Evolutionary conservation across 108 stramenopile species (phyloP).

Genomic region (Licmophora abbreviata): DNA sequence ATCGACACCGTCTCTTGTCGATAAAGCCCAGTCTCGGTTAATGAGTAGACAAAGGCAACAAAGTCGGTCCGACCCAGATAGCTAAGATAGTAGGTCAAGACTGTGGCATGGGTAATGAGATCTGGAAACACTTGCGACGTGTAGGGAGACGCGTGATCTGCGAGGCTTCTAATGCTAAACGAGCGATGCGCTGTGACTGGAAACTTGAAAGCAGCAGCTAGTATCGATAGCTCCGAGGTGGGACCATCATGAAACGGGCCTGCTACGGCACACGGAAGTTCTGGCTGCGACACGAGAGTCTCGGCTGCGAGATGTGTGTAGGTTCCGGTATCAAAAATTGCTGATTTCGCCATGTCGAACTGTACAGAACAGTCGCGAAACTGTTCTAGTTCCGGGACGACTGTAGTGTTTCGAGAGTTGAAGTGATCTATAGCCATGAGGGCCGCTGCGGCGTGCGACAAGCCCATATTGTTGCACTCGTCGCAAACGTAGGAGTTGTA

Average conservation of each 20-base stretch:
- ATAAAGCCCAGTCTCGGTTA: too few relatives aligned
- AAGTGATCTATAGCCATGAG: slow-evolving; percentile 10
- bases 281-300: too few relatives aligned
- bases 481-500: too few relatives aligned
- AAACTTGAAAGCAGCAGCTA: neutral
- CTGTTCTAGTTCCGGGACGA: slow-evolving; percentile 7
- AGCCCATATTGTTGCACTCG: neutral
- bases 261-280: neutral
- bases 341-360: too few relatives aligned
- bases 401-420: slow-evolving; percentile 2
- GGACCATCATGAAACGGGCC: neutral
- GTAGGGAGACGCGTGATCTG: neutral
- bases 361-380: neutral
- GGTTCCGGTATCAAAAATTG: too few relatives aligned
- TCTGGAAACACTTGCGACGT: neutral
- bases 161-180: neutral
- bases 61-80: neutral
- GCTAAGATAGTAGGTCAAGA: neutral
- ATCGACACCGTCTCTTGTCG: too few relatives aligned
- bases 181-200: neutral
- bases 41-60: neutral
- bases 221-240: neutral
- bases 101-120: neutral
- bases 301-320: too few relatives aligned
- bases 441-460: slow-evolving; percentile 1